Evolutionary conservation across 352 stramenopile genomes (phyloP).

Genomic region (Peronosclerospora sorghi): DNA sequence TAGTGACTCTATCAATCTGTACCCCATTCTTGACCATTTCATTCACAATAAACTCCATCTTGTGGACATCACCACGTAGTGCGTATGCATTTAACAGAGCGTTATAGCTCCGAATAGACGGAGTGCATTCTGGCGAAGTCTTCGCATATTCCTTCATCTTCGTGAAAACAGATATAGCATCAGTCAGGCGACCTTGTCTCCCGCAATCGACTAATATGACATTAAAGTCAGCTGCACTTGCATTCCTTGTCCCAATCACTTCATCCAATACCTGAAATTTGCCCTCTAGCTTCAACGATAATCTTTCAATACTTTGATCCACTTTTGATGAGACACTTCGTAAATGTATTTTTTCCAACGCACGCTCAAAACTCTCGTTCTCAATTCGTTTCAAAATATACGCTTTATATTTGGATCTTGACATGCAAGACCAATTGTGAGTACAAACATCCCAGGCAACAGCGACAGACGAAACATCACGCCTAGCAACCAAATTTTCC

Average conservation of each 20-base stretch:
- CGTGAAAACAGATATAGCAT: constrained; percentile 23
- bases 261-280: constrained; percentile 27
- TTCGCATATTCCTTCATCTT: constrained; percentile 24
- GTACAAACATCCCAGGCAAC: constrained; percentile 17
- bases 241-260: constrained; percentile 15
- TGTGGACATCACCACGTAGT: constrained; percentile 13
- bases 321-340: neutral
- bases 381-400: constrained; percentile 11
- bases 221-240: constrained; percentile 23
- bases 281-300: constrained; percentile 17
- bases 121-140: constrained; percentile 7
- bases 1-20: constrained; percentile 25
- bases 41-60: constrained; percentile 23
- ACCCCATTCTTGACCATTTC: constrained; percentile 25
- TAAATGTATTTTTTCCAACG: constrained; percentile 7
- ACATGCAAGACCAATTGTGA: constrained; percentile 14
- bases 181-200: constrained; percentile 15
- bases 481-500: constrained; percentile 7
- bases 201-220: constrained; percentile 27
- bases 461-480: constrained; percentile 8
- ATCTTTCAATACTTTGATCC: constrained; percentile 6
- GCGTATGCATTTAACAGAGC: constrained; percentile 37
- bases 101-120: constrained; percentile 31
- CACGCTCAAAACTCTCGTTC: constrained; percentile 16
- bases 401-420: constrained; percentile 4